These are phyloP conservation scores for Arthrobotrys sphaeroides DNA, from an alignment of 2,329 filamentous ascomycete species.

Conservation along the genomic window DNA sequence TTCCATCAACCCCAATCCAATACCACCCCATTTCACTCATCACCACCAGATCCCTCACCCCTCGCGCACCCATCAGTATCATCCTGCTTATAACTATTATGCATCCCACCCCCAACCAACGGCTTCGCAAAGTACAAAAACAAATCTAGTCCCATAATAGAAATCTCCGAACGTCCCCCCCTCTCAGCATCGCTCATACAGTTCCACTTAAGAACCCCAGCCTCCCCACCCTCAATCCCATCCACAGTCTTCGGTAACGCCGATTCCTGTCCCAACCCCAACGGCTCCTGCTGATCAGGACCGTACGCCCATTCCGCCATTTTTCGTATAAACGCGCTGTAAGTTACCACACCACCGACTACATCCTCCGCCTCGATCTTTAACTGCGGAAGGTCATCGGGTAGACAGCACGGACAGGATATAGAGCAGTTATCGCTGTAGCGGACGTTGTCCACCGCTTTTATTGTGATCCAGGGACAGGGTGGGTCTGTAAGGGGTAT, in stretches of 20 bases:
- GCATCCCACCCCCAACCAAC: slow-evolving; percentile 25
- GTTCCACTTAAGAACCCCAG: slow-evolving; percentile 30
- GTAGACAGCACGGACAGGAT: slow-evolving; percentile 38
- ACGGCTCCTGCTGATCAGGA: slow-evolving; percentile 14
- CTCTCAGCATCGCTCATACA: slow-evolving; percentile 16
- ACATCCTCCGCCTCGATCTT: slow-evolving; percentile 10
- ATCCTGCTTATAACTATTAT: slow-evolving; percentile 2
- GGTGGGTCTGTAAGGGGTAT: slow-evolving; percentile 29
- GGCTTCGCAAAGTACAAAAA: slow-evolving; percentile 45
- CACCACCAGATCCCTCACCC: too few relatives aligned
- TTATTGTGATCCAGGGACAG: slow-evolving; percentile 21
- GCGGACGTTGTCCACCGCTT: slow-evolving; percentile 4
- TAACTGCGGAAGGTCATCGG: slow-evolving; percentile 21
- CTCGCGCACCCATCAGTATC: slow-evolving; percentile 9
- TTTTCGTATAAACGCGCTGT: background rate
- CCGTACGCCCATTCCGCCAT: slow-evolving; percentile 24
- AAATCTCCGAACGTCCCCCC: background rate
- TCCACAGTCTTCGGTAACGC: slow-evolving; percentile 19
- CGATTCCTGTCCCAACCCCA: background rate
- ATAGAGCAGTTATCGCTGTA: slow-evolving; percentile 7
- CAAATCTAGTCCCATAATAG: slow-evolving; percentile 25
- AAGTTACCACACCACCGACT: slow-evolving; percentile 29
- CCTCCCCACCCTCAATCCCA: slow-evolving; percentile 17
- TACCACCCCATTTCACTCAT: background rate
- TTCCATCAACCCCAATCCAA: too few relatives aligned